Evolutionary conservation across 2,329 filamentous ascomycete species (phyloP), one percentile per base, ranked within the genome.

Genomic region (Neocucurbitaria cava): DNA sequence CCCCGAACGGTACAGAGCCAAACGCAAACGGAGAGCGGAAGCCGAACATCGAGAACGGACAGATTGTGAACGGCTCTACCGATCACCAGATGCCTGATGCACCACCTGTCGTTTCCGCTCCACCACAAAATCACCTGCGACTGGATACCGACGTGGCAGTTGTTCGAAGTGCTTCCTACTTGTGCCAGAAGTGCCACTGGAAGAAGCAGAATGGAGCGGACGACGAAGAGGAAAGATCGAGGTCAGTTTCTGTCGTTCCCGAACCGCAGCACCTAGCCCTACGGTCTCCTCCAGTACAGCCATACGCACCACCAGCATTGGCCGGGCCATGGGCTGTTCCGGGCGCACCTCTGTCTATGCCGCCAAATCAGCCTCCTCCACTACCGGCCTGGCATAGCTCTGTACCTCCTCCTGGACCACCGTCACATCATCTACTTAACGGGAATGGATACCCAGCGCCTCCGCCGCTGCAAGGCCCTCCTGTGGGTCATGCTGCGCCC

Each of bases 171-270:
- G 35, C 49, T 13, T 52, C 62, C 5, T 80, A 76, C 46, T 58
- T 80, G n/a, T 82, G 80, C 55, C 78, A 81, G 61, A 81, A 80
- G 54, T 82, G 80, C 56, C 78, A 81, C 59, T 76, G 79, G 71
- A 78, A 77, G 65, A 77, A 75, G 58, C 71, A 77, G 54, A 69
- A 78, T 45, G 72, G 65, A 9, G 62, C 66, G 2, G 65, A 72
- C 45, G 65, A 69, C 8, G 64, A 68, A 41, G 65, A 66, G 33
- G 68, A 71, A 47, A 65, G 68, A 44, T 64, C 71, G 47, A 62
- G 61, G 47, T 69, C 71, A 13, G 56, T 62, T 7, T 72, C 69
- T 20, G 65, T 64, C 30, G 59, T 64, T 18, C 61, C 64, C 36
- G 72, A 74, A 47, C 64, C 78, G 15, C 72, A 73, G 46, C 71